These are phyloP conservation scores for Penicillium sp. DNA, from an alignment of 2,329 filamentous ascomycete genomes.

Conservation along the genomic window DNA sequence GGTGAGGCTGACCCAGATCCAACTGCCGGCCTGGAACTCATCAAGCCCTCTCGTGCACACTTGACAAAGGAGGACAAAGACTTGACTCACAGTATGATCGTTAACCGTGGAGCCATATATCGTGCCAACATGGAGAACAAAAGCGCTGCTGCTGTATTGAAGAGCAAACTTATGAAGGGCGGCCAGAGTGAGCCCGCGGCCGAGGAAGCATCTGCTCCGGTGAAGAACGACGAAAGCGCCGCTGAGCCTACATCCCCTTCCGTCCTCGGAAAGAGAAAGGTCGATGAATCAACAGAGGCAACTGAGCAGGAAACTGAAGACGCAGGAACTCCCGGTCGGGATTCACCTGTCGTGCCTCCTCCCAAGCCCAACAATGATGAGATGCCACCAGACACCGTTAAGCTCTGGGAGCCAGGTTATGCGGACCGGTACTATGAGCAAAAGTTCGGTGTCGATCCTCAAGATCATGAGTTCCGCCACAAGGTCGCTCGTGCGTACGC, in stretches of 20 bases:
- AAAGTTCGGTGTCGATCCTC: conserved; percentile 84
- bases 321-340: conserved; percentile 61
- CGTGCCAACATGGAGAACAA: conserved; percentile 85
- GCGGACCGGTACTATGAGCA: conserved; percentile 95
- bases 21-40: conserved; percentile 58
- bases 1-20: conserved; percentile 39
- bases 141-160: conserved; percentile 86
- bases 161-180: conserved; percentile 69
- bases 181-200: conserved; percentile 25
- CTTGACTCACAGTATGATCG: conserved; percentile 85
- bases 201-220: conserved; percentile 30
- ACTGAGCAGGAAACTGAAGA: conserved; percentile 49
- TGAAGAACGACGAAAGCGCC: conserved; percentile 33
- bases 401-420: conserved; percentile 94
- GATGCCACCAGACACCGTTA: conserved; percentile 75
- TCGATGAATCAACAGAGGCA: conserved; percentile 60
- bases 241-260: conserved; percentile 38
- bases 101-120: conserved; percentile 69
- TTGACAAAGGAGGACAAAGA: conserved; percentile 61
- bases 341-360: conserved; percentile 59
- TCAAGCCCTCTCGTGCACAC: conserved; percentile 58
- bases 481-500: conserved; percentile 90
- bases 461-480: conserved; percentile 83
- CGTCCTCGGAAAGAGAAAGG: conserved; percentile 63
- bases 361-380: conserved; percentile 60